A percentile compares a stretch with the other conserved stretches of the same genome.
These are phyloP conservation scores for Pinus taeda DNA, from an alignment of 75 land plant genomes.

Conservation along the genomic window DNA sequence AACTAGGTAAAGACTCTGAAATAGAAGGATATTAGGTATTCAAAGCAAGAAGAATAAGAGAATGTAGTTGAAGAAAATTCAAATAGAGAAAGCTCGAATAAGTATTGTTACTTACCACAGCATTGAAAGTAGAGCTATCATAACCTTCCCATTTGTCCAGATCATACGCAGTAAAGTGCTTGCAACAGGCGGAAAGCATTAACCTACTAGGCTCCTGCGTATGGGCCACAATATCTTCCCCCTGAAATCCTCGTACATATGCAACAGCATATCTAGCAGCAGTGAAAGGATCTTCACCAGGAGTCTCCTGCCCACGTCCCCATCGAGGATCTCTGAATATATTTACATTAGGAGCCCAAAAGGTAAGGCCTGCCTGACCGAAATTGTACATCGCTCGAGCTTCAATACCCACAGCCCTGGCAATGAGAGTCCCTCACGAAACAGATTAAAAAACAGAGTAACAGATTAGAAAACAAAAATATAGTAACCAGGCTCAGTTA, in stretches of 20 bases:
- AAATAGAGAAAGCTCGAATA: too few species aligned
- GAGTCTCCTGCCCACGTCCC: conserved; percentile 97
- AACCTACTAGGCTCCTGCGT: conserved; percentile 3
- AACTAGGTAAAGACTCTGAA: too few species aligned
- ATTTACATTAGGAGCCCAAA: conserved; percentile 94
- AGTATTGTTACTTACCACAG: conserved; percentile 20
- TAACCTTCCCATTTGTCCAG: conserved; percentile 76
- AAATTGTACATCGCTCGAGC: conserved; percentile 79
- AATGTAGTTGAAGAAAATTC: too few species aligned
- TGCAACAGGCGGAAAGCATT: conserved; percentile 93
- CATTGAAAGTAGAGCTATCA: conserved; percentile 73
- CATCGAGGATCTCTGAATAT: conserved; percentile 93
- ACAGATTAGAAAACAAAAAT: too few species aligned
- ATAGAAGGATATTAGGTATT: too few species aligned
- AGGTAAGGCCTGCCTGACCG: conserved; percentile 81
- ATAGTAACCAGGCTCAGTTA: too few species aligned
- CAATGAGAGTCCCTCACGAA: conserved; percentile 54
- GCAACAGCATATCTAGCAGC: conserved; percentile 51
- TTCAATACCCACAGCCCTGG: conserved; percentile 61
- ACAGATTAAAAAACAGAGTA: too few species aligned
- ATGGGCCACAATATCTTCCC: conserved; percentile 8
- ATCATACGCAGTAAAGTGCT: conserved; percentile 90
- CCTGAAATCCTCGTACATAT: conserved; percentile 79
- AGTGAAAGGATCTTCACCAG: conserved; percentile 91
- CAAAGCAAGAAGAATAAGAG: too few species aligned